Evolutionary conservation across 2,329 filamentous ascomycete genomes (phyloP), one percentile per base, ranked within the genome.

Genomic region (Cladosporium sp.): DNA sequence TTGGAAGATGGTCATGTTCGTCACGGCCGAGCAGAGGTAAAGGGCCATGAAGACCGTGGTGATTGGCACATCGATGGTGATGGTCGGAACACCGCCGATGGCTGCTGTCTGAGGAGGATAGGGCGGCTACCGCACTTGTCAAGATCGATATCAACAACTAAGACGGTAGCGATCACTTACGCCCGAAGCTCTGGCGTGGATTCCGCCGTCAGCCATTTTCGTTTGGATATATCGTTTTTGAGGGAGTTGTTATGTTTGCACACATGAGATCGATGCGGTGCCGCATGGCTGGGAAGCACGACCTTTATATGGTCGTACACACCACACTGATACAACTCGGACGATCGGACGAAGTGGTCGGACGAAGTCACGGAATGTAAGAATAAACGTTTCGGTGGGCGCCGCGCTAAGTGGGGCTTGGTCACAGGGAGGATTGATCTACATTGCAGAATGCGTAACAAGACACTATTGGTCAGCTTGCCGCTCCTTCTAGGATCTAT

Each of bases 1-100:
- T 54, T 66, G 65, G 51, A 73, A 69, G 27, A 72, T 69, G 3
- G 62, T 64, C 68, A 74, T 72, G 54, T 75, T 69, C 5, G 61
- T 58, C 7, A 60, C 60, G 4, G 69, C 72, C n/a, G 63, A 66
- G 42, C 62, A 37, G 29, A 73, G 54, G 59, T 67, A 76, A n/a
- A 75, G 59, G 19, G 63, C 22, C 29, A 75, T 62, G 53, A 75
- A 70, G 34, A 75, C 61, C 3, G 70, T 58, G 22, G 64, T 64
- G 22, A 70, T 63, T 2, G 73, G 71, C 9, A 75, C 61, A 47
- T 76, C 73, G 47, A 70, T 50, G 5, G 50, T 47, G 37, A 66
- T 61, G 1, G 61, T 61, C 8, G 71, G 64, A 29, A 53, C 50
- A 2, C 72, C 73, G 17, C 73, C 73, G 3, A 71, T 47, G 7